Evolutionary conservation across 768 basidiomycete genomes (phyloP).

Genomic region (Floccularia luteovirens): DNA sequence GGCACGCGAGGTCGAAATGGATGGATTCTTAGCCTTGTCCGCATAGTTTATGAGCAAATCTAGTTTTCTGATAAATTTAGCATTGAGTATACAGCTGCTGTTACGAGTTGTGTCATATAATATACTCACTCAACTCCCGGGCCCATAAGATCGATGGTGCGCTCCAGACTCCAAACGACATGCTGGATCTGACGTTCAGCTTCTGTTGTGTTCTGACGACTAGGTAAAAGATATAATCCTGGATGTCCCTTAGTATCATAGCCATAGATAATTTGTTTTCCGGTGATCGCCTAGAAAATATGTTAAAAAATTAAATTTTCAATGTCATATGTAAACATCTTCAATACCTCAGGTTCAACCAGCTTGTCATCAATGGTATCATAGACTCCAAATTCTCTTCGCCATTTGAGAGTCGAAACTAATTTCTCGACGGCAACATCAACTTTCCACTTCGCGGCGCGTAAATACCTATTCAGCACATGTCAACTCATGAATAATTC

Average conservation of each 20-base stretch:
- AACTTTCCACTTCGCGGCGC: constrained; percentile 70
- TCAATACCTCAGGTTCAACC: constrained; percentile 65
- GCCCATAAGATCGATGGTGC: constrained; percentile 67
- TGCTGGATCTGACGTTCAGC: constrained; percentile 62
- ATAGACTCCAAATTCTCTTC: constrained; percentile 72
- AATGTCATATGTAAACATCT: too few species aligned
- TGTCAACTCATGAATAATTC: background rate
- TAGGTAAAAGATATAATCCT: constrained; percentile 58
- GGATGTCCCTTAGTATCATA: constrained; percentile 64
- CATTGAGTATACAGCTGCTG: too few species aligned
- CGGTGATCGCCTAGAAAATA: constrained; percentile 58
- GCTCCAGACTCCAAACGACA: constrained; percentile 73
- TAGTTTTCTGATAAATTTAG: constrained; percentile 38
- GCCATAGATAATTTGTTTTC: constrained; percentile 75
- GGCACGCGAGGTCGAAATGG: constrained; percentile 30
- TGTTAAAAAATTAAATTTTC: background rate
- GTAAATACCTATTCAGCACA: constrained; percentile 45
- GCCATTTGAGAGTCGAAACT: constrained; percentile 71
- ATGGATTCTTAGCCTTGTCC: constrained; percentile 56
- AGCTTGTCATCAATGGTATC: constrained; percentile 48
- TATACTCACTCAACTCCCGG: constrained; percentile 71
- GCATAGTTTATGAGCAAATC: constrained; percentile 73
- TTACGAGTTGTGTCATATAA: background rate
- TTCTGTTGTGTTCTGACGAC: constrained; percentile 75
- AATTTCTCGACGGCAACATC: constrained; percentile 54